Evolutionary conservation across 495 filamentous ascomycete species (phyloP), one percentile per base, ranked within the genome.

Genomic region (Tetracladium setigerum): DNA sequence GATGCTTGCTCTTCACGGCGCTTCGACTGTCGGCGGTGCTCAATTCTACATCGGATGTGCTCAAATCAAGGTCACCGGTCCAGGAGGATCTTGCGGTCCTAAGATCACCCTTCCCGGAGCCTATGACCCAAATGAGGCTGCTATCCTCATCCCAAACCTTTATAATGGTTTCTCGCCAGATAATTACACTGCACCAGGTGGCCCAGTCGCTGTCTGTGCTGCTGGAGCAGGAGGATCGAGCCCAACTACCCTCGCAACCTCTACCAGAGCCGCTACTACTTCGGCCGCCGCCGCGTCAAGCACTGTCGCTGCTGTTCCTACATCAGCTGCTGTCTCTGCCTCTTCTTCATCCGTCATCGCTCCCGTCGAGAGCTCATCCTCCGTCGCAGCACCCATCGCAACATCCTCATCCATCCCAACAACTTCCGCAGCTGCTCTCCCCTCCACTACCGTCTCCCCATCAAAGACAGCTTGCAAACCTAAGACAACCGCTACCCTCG

Each of bases 31-130:
- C 12, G 64, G 58, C 50, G 74, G 73, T 18, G 73, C 71, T 15
- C 73, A 78, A 64, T 68, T 75, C 62, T 76, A 78, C 52, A 68
- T 71, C 30, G 61, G 56, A 36, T 78, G 72, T 55, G 63, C 71
- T 2, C 74, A 77, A 60, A 52, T 76, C 51, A 67, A 65, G 46
- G 66, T 77, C 35, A 67, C 63, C 8, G 66, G 71, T 40, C 56
- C 59, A 19, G 50, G 56, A 24, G 68, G 67, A 32, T 50, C 54
- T 17, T 49, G 50, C 50, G 46, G 57, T 8, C 63, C 63, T 43
- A 78, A 73, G 5, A 69, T 79, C 36, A 68, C 63, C 59, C 69
- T 78, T 59, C 76, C 76, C 2, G 74, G 75, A 30, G 70, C 68
- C 15, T 76, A 74, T 59, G 55, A 63, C 54, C 60, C 66, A 38